phyloP scores from a whole-genome alignment of 23 red algal species.

The Pyropia yezoensis region DNA sequence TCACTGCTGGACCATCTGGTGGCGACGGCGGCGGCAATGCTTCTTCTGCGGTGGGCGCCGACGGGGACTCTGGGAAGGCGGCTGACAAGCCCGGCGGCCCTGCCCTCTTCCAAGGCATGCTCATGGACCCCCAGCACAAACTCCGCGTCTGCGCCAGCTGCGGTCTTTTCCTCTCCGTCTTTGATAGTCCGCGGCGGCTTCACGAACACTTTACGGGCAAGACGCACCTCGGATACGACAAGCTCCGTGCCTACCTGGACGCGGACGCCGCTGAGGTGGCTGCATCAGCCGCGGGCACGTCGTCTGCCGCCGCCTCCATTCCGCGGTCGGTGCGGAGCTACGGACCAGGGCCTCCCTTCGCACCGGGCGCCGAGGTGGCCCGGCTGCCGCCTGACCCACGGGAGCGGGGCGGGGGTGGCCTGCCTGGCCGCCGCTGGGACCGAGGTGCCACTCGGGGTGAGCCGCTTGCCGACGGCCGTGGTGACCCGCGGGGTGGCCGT shows the following conservation, averaged over 20 bases:
- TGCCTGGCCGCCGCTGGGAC: too few species aligned
- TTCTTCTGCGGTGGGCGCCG: neutral
- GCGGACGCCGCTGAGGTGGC: neutral
- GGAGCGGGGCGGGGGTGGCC: too few species aligned
- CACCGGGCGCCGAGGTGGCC: neutral
- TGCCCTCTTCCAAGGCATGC: neutral
- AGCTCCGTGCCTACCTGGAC: constrained; percentile 7
- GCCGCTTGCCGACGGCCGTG: too few species aligned
- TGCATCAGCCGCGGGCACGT: too few species aligned
- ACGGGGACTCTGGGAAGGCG: too few species aligned
- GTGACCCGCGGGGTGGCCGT: too few species aligned
- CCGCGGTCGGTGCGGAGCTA: neutral
- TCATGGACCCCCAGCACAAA: constrained; percentile 13
- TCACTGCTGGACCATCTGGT: neutral
- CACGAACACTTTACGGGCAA: constrained; percentile 25
- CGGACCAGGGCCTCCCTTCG: neutral
- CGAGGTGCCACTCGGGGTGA: too few species aligned
- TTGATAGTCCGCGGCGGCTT: constrained; percentile 8
- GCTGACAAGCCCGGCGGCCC: too few species aligned
- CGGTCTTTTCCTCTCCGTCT: constrained; percentile 13
- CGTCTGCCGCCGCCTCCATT: too few species aligned
- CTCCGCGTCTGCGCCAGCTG: constrained; percentile 17
- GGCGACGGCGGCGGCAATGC: neutral
- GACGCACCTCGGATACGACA: constrained; percentile 20
- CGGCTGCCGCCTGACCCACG: too few species aligned